These are phyloP conservation scores for Magnusiomyces fungicola DNA, from an alignment of 1,139 yeast species.

Conservation along the genomic window DNA sequence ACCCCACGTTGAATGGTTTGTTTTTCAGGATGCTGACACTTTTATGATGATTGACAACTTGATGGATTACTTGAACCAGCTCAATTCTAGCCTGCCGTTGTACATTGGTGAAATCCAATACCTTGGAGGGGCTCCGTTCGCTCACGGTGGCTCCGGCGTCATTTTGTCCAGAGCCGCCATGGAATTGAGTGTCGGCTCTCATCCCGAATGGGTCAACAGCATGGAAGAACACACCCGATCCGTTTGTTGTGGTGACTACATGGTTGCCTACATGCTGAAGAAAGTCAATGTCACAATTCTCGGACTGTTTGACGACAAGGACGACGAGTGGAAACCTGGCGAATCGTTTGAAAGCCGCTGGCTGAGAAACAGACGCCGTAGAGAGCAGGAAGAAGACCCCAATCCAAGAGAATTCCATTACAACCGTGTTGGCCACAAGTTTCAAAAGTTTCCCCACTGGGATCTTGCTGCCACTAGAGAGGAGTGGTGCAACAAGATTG, in stretches of 20 bases:
- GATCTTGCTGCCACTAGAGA: conserved; percentile 4
- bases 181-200: conserved; percentile 23
- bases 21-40: conserved; percentile 35
- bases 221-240: conserved; percentile 25
- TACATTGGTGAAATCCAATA: conserved; percentile 30
- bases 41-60: conserved; percentile 28
- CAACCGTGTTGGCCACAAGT: conserved; percentile 6
- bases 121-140: conserved; percentile 24
- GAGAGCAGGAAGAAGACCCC: conserved; percentile 4
- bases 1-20: conserved; percentile 29
- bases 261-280: conserved; percentile 27
- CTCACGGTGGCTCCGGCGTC: conserved; percentile 36
- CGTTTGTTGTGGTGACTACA: conserved; percentile 34
- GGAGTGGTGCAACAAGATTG: conserved; percentile 24
- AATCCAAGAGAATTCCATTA: conserved; percentile 1
- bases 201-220: conserved; percentile 22
- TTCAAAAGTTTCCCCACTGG: conserved; percentile 6
- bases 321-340: conserved; percentile 17
- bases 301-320: conserved; percentile 9
- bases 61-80: conserved; percentile 22
- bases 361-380: conserved; percentile 2
- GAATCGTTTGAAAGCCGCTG: conserved; percentile 14
- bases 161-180: conserved; percentile 31
- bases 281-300: conserved; percentile 14
- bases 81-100: conserved; percentile 24